Conservation (phyloP, 2,329 filamentous ascomycete genomes). For the Microthyrium microscopicum region DNA sequence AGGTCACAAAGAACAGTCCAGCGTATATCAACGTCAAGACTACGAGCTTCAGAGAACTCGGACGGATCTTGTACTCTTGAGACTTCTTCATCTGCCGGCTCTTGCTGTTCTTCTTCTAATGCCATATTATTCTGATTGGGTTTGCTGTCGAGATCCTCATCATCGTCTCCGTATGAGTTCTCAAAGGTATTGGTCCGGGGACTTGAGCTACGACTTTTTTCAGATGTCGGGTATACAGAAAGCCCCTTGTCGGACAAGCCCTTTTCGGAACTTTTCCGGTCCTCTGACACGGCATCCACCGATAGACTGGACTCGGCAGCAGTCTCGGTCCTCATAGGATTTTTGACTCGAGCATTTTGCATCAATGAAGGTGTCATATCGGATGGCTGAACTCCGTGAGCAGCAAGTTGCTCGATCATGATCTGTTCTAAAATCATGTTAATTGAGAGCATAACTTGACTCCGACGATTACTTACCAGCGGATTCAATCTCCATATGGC, state of each 20-base stretch:
- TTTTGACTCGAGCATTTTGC: constrained; percentile 83
- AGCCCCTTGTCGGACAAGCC: neutral
- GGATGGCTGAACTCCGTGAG: constrained; percentile 71
- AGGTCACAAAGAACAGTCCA: constrained; percentile 96
- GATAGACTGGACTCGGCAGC: no score
- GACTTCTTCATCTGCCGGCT: constrained; percentile 38
- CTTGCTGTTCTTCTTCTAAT: constrained; percentile 36
- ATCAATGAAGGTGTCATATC: constrained; percentile 79
- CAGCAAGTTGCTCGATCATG: constrained; percentile 94
- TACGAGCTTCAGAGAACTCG: constrained; percentile 62
- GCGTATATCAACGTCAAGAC: constrained; percentile 85
- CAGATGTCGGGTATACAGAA: neutral
- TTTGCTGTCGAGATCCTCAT: constrained; percentile 18
- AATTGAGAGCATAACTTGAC: no score
- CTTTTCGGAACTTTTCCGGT: neutral
- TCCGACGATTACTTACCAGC: constrained; percentile 30
- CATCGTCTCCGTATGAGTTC: no score
- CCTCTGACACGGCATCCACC: constrained; percentile 6
- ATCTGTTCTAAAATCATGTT: constrained; percentile 49
- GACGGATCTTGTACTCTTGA: constrained; percentile 69
- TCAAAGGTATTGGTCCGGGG: constrained; percentile 12
- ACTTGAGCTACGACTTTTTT: constrained; percentile 2
- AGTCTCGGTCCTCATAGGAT: constrained; percentile 55
- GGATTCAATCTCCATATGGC: constrained; percentile 88
- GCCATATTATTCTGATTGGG: constrained; percentile 16